Percentiles rank a stretch among this genome's conserved stretches.
Conservation (phyloP, 371 early-diverging fungal species). For the Mucor circinelloides region DNA sequence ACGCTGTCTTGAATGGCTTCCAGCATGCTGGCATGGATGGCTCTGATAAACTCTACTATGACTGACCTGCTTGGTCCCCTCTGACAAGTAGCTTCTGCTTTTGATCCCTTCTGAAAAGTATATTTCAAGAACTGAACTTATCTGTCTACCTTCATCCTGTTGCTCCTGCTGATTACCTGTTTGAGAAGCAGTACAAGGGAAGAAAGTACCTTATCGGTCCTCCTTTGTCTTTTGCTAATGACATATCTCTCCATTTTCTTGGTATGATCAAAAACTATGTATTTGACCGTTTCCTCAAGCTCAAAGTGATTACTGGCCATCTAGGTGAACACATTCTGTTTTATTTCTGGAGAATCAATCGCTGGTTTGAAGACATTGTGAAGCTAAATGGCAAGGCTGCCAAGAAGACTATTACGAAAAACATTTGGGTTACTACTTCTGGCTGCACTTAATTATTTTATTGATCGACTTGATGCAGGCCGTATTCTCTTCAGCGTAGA, state of each 20-base stretch:
- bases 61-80: neutral
- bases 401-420: neutral
- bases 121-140: neutral
- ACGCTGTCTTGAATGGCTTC: neutral
- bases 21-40: neutral
- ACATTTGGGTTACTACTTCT: neutral
- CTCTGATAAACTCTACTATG: neutral
- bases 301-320: neutral
- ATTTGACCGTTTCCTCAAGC: neutral
- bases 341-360: neutral
- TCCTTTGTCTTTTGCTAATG: neutral
- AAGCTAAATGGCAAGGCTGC: neutral
- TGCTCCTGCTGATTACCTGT: neutral
- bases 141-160: neutral
- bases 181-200: neutral
- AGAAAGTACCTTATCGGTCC: neutral
- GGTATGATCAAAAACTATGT: neutral
- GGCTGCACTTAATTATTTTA: neutral
- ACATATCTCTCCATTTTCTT: neutral
- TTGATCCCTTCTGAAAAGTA: neutral
- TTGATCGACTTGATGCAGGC: neutral
- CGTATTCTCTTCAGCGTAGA: neutral
- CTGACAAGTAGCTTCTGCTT: neutral
- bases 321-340: neutral
- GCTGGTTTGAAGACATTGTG: neutral